A percentile compares a stretch with the other conserved stretches of the same genome.
These are phyloP conservation scores for Penicillium mononematosum DNA, from an alignment of 495 filamentous ascomycete species.

Conservation along the genomic window DNA sequence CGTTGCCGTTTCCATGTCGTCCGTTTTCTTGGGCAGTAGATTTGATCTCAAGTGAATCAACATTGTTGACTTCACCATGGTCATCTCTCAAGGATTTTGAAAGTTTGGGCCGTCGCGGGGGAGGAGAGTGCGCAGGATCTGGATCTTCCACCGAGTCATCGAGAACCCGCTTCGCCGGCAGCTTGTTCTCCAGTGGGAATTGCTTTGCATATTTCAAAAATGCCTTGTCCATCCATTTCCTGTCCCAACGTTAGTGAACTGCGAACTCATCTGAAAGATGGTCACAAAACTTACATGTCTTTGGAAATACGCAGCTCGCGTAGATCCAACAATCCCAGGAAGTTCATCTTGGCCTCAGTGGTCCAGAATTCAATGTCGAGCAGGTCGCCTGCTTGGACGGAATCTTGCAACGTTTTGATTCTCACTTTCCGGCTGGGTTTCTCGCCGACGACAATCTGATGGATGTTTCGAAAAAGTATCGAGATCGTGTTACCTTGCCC, in stretches of 20 bases:
- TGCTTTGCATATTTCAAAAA: slow-evolving; percentile 29
- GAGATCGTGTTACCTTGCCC: slow-evolving; percentile 1
- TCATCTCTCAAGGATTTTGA: slow-evolving; percentile 1
- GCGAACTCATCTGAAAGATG: background rate
- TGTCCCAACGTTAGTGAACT: slow-evolving; percentile 20
- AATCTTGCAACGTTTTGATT: slow-evolving; percentile 30
- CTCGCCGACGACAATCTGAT: slow-evolving; percentile 21
- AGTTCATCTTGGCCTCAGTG: slow-evolving; percentile 18
- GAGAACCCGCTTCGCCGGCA: slow-evolving; percentile 13
- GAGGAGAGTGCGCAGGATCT: background rate
- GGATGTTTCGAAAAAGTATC: slow-evolving; percentile 26
- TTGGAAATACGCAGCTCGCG: slow-evolving; percentile 16
- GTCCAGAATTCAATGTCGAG: slow-evolving; percentile 42
- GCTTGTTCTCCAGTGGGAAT: slow-evolving; percentile 11
- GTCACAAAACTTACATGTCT: slow-evolving; percentile 19
- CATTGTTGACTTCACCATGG: slow-evolving; percentile 1
- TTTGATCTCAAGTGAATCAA: background rate
- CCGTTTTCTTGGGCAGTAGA: background rate
- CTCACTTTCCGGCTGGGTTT: slow-evolving; percentile 34
- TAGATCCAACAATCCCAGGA: slow-evolving; percentile 21
- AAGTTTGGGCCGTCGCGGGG: background rate
- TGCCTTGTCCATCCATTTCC: slow-evolving; percentile 37
- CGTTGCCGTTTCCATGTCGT: slow-evolving; percentile 1
- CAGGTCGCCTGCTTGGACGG: slow-evolving; percentile 15
- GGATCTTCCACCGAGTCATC: background rate